Evolutionary conservation across 1,284 basidiomycete genomes (phyloP), one percentile per base, ranked within the genome.

Genomic region (Leccinum subrobustum): DNA sequence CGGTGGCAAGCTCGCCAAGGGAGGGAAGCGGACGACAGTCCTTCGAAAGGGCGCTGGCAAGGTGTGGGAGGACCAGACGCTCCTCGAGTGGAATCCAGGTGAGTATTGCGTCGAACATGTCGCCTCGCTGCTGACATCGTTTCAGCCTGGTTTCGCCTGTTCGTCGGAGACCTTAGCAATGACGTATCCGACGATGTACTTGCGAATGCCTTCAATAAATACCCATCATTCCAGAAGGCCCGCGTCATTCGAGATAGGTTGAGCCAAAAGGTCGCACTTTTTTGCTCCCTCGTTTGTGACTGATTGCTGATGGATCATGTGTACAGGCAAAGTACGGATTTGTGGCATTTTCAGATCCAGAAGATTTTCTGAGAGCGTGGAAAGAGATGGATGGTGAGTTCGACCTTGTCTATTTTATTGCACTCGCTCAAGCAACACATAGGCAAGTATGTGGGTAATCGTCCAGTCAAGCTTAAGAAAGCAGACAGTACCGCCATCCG

Each of bases 81-180:
- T 99, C 57, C 77, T 99, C 16, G 97, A 99, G 65, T 99, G 97
- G 97, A 97, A 96, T 77, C 92, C 97, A 52, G 87, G 95, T 96
- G 72, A 73, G 92, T 83, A 6, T 4, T 31, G 12, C 11, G 33
- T 58, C 59, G 31, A 12, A 37, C 48, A 59, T 50, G 20, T 48
- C 8, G 42, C 7, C 9, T 51, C 50, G 2, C 12, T 6, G 29
- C 47, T 64, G 6, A 70, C 23, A 1, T 2, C 52, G 14, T 52
- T 52, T 56, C 67, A 97, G 93, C 92, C 12, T 99, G 98, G 93
- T 99, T 97, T 79, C 88, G 97, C 31, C 79, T 99, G 52, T 99
- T 99, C 70, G 95, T 99, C 23, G 97, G 97, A 54, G 96, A 99
- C 75, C 83, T 99, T 47, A 98, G 96, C 70, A 98, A 98, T 73